Evolutionary conservation across 192 early-diverging fungal species (phyloP), one percentile per base, ranked within the genome.

Genomic region (Phlyctochytrium bullatum): DNA sequence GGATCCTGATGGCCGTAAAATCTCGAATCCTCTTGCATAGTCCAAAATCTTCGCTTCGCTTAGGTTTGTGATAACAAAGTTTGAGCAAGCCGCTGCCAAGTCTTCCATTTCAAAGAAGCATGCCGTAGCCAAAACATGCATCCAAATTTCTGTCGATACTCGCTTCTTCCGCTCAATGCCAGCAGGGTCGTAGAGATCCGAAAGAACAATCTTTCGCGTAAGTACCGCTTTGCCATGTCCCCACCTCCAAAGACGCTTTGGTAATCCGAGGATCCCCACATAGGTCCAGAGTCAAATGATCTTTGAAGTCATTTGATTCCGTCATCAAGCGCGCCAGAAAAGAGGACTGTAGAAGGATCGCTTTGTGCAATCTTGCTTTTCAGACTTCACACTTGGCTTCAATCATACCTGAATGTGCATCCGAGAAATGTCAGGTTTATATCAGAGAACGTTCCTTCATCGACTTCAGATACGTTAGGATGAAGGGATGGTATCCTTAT

Each of bases 61-160:
- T 27, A 74, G 52, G 2, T 63, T 57, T 3, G 51, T 34, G 33
- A 76, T 53, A 28, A 76, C 52, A 12, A 25, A 40, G 14, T 28
- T 2, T 17, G 62, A 65, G 64, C 78, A 80, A 47, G 60, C 51
- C 2, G 25, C 25, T 0, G 69, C 66, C 3, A 80, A 73, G 14
- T 61, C 47, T 12, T 32, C 31, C 12, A 68, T 36, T 65, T 80
- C 71, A 0, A 80, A 52, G 34, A 74, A 80, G 67, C 78, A 80
- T 17, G 78, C 74, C 0, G 78, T 67, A 20, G 54, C 54, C 4
- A 57, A 25, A 20, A 27, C 27, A 25, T 6, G 6, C 20, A 57
- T 14, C 6, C 10, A 6, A 57, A 20, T 10, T 6, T 10, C 27
- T 14, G 54, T 10, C 12, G 12, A 6, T 57, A 57, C 25, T 14